Conservation (phyloP, 1,284 basidiomycete genomes). For the Sporisorium reilianum region DNA sequence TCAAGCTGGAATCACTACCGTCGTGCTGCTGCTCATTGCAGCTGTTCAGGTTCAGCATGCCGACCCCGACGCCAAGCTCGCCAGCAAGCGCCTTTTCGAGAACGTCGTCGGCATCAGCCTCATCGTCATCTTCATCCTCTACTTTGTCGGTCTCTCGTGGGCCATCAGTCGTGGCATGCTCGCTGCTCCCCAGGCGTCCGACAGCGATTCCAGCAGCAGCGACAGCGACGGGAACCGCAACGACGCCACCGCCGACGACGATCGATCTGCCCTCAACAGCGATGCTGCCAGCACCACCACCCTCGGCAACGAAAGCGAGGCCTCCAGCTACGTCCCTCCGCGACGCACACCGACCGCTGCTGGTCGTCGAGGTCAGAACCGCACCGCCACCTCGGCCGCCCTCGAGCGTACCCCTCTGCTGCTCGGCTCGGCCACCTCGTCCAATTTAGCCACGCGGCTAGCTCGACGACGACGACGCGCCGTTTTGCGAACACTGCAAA, state of each 20-base stretch:
- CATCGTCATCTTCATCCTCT: conserved; percentile 38
- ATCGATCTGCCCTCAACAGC: conserved; percentile 21
- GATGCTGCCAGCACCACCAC: conserved; percentile 34
- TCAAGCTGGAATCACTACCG: conserved; percentile 34
- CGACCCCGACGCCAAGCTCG: conserved; percentile 25
- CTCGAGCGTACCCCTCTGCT: conserved; percentile 39
- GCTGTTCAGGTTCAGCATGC: conserved; percentile 42
- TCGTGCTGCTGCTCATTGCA: conserved; percentile 32
- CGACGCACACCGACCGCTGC: conserved; percentile 23
- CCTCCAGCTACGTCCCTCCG: conserved; percentile 33
- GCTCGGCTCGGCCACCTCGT: conserved; percentile 40
- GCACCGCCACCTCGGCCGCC: conserved; percentile 40
- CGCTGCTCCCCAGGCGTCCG: conserved; percentile 30
- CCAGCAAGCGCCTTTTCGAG: conserved; percentile 37
- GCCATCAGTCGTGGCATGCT: conserved; percentile 47
- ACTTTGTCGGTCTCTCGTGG: conserved; percentile 47
- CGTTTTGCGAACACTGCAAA: conserved; percentile 23
- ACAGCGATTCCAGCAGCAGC: conserved; percentile 29
- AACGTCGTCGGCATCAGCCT: conserved; percentile 44
- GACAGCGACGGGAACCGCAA: conserved; percentile 5
- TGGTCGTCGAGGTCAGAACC: conserved; percentile 26
- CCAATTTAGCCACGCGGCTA: conserved; percentile 29
- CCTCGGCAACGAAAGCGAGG: conserved; percentile 38
- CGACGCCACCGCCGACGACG: conserved; percentile 8
- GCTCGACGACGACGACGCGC: conserved; percentile 23